These are phyloP conservation scores for Neurospora sp. DNA, from an alignment of 495 filamentous ascomycete species.

Conservation along the genomic window DNA sequence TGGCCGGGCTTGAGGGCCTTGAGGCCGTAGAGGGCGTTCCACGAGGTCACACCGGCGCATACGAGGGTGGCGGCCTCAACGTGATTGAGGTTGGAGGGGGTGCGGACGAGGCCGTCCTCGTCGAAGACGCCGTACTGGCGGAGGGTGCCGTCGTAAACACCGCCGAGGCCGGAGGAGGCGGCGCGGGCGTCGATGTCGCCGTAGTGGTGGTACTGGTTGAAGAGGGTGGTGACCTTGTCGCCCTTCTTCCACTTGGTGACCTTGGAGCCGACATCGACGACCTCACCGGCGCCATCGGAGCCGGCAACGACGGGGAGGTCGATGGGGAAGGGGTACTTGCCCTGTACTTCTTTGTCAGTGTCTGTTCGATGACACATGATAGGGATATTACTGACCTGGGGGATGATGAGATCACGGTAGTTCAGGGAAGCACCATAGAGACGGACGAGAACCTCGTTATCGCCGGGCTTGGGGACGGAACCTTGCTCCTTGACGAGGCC, in stretches of 20 bases:
- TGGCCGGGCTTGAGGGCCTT: slow-evolving; percentile 57
- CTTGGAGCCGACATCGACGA: slow-evolving; percentile 56
- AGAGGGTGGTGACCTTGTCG: slow-evolving; percentile 63
- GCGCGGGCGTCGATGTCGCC: slow-evolving; percentile 41
- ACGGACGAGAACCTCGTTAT: slow-evolving; percentile 68
- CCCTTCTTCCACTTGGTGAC: slow-evolving; percentile 61
- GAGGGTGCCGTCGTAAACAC: slow-evolving; percentile 58
- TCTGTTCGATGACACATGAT: neutral
- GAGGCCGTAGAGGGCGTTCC: slow-evolving; percentile 74
- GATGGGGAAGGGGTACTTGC: slow-evolving; percentile 57
- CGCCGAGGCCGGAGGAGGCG: slow-evolving; percentile 53
- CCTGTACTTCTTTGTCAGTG: slow-evolving; percentile 26
- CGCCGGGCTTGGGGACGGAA: slow-evolving; percentile 50
- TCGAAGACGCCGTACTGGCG: slow-evolving; percentile 63
- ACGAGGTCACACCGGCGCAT: slow-evolving; percentile 69
- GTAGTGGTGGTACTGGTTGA: slow-evolving; percentile 67
- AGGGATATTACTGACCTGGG: slow-evolving; percentile 35
- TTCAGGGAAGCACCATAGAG: slow-evolving; percentile 69
- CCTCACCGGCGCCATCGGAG: slow-evolving; percentile 72
- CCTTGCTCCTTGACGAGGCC: slow-evolving; percentile 43
- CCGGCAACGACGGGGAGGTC: slow-evolving; percentile 50
- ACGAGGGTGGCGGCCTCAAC: slow-evolving; percentile 57
- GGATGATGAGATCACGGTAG: slow-evolving; percentile 73
- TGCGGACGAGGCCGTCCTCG: slow-evolving; percentile 57
- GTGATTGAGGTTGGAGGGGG: slow-evolving; percentile 51